phyloP scores from a whole-genome alignment of 2,329 filamentous ascomycete species.

The Cladorrhinum sp. region DNA sequence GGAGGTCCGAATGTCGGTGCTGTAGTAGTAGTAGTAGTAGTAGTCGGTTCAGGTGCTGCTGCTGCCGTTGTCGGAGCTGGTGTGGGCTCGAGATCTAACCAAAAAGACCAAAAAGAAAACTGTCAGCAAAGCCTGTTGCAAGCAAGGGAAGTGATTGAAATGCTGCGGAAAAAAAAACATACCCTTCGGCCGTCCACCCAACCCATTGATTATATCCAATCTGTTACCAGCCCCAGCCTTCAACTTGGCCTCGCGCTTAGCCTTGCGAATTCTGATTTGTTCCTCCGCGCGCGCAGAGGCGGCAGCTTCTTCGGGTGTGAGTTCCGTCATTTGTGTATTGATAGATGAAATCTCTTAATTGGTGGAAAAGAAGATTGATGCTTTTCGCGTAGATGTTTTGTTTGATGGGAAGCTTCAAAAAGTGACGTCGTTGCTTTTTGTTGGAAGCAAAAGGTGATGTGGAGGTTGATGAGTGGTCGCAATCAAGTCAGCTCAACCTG shows the following conservation, averaged over 20 bases:
- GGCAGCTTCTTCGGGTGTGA: slow-evolving; percentile 32
- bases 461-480: not conserved
- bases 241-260: slow-evolving; percentile 77
- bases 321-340: slow-evolving; percentile 39
- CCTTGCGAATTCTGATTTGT: slow-evolving; percentile 72
- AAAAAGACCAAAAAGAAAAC: not conserved
- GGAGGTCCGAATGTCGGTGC: slow-evolving; percentile 12
- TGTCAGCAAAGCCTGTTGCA: too few species aligned
- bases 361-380: not conserved
- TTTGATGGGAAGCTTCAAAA: not conserved
- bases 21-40: slow-evolving; percentile 14
- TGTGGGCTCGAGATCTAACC: not conserved
- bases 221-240: slow-evolving; percentile 66
- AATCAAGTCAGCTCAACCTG: not conserved
- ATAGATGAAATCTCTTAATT: not conserved
- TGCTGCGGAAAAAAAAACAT: not conserved
- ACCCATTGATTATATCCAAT: slow-evolving; percentile 70
- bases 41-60: slow-evolving; percentile 34
- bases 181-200: slow-evolving; percentile 52
- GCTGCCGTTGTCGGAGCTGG: slow-evolving; percentile 29
- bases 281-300: slow-evolving; percentile 55
- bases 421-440: not conserved
- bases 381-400: not conserved
- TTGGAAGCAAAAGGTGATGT: not conserved
- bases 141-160: too few species aligned